A percentile compares a stretch with the other conserved stretches of the same genome.
Conservation (phyloP, 2,329 filamentous ascomycete genomes). For the Colletotrichum theobromicola region DNA sequence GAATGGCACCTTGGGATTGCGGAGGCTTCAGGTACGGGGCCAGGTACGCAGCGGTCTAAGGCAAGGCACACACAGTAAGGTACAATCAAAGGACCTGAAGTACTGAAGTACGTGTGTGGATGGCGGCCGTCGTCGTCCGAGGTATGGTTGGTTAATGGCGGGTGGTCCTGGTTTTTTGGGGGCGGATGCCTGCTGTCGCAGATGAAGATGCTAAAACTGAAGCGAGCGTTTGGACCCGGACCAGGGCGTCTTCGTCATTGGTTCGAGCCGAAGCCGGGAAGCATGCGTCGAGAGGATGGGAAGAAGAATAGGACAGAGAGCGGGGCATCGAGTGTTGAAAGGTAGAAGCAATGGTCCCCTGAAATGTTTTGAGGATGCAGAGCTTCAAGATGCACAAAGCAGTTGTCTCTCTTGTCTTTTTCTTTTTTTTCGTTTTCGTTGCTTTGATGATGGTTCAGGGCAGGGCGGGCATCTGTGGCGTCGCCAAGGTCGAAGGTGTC, state of each 20-base stretch:
- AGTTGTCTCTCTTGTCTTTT: background rate
- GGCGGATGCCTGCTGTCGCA: constrained; percentile 19
- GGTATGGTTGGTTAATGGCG: background rate
- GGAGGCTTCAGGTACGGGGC: background rate
- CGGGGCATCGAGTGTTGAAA: background rate
- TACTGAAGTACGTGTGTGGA: no score
- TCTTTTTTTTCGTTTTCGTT: background rate
- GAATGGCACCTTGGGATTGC: background rate
- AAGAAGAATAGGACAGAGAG: background rate
- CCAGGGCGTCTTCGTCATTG: constrained; percentile 15
- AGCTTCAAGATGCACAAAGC: background rate
- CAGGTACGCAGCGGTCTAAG: background rate
- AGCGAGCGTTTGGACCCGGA: constrained; percentile 21
- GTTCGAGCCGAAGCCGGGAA: background rate
- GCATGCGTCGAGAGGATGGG: background rate
- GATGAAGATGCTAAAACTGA: constrained; percentile 23
- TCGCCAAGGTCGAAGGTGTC: constrained; percentile 12
- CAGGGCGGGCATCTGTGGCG: constrained; percentile 2
- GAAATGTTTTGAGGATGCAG: background rate
- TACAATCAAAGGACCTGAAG: background rate
- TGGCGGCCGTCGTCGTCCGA: background rate
- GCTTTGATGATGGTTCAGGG: background rate
- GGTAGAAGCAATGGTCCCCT: background rate
- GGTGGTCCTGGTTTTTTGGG: constrained; percentile 3
- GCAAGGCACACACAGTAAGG: background rate